Conservation (phyloP, 805 yeast genomes). For the Wickerhamiella galacta region DNA sequence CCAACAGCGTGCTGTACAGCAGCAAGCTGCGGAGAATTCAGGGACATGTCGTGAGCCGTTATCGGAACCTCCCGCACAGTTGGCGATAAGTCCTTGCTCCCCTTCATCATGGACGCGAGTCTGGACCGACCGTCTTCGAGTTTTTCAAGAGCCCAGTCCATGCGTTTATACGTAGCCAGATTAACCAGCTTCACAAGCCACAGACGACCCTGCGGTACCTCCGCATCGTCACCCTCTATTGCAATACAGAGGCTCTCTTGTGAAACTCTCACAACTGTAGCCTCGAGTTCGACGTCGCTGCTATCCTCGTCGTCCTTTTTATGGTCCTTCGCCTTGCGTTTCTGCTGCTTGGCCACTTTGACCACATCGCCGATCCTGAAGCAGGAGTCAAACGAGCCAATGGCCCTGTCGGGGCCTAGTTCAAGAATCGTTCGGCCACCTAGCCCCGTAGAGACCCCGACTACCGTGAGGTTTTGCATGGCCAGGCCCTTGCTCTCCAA, state of each 20-base stretch:
- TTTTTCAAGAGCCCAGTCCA: conserved; percentile 56
- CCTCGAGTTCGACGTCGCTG: too few relatives aligned
- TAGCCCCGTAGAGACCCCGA: conserved; percentile 54
- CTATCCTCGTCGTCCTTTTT: too few relatives aligned
- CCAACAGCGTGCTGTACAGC: conserved; percentile 54
- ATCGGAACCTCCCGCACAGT: too few relatives aligned
- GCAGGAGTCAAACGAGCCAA: conserved; percentile 6
- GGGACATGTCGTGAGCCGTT: conserved; percentile 27
- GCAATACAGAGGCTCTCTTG: conserved; percentile 30
- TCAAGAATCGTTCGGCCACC: conserved; percentile 64
- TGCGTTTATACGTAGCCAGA: conserved; percentile 28
- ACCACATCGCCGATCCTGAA: background rate
- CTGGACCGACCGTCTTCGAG: too few relatives aligned
- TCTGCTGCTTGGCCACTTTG: background rate
- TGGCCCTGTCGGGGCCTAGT: conserved; percentile 36
- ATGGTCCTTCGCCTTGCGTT: too few relatives aligned
- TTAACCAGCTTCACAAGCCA: conserved; percentile 51
- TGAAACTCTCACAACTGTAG: too few relatives aligned
- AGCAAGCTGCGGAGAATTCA: conserved; percentile 53
- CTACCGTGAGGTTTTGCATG: conserved; percentile 41
- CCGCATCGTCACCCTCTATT: conserved; percentile 39
- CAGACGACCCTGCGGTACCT: conserved; percentile 31
- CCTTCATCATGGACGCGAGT: too few relatives aligned
- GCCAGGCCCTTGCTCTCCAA: conserved; percentile 66
- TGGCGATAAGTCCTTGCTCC: too few relatives aligned